These are phyloP conservation scores for Linnemannia exigua DNA, from an alignment of 192 early-diverging fungal genomes.

Conservation along the genomic window DNA sequence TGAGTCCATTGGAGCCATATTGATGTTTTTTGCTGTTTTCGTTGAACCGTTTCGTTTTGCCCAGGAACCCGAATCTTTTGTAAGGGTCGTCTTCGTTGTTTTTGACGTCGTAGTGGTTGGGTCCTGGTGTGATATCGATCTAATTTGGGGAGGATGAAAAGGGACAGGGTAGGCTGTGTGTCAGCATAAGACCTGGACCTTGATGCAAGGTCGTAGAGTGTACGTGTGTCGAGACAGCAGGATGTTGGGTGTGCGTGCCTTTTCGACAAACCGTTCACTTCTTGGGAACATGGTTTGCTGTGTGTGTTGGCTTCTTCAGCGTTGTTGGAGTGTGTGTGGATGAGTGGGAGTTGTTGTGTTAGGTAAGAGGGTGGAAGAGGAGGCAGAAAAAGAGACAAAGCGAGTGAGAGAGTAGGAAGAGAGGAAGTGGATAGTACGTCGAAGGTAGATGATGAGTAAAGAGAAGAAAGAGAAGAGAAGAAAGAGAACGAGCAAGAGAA, in stretches of 20 bases:
- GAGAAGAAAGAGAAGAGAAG: background rate
- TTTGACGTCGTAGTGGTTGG: slow-evolving; percentile 53
- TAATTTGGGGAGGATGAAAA: slow-evolving; percentile 7
- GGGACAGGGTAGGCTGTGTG: background rate
- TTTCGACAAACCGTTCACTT: slow-evolving; percentile 57
- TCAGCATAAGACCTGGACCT: background rate
- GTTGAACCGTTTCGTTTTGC: slow-evolving; percentile 42
- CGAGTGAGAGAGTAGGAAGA: background rate
- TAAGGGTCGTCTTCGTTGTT: slow-evolving; percentile 37
- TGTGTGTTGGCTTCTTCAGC: background rate
- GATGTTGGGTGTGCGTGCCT: slow-evolving; percentile 20
- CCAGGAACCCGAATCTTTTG: slow-evolving; percentile 52
- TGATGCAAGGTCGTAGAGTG: background rate
- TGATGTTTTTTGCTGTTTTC: slow-evolving; percentile 6
- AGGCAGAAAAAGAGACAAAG: background rate
- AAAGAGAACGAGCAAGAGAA: background rate
- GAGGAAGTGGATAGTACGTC: background rate
- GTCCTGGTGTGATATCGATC: slow-evolving; percentile 50
- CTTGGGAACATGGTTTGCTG: slow-evolving; percentile 42
- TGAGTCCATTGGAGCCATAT: background rate
- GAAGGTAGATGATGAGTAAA: background rate
- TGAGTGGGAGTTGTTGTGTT: background rate
- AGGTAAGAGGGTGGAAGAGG: background rate
- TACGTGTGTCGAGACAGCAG: background rate
- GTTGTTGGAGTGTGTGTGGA: background rate